Evolutionary conservation across 768 basidiomycete species (phyloP).

Genomic region (Clathrus columnatus): DNA sequence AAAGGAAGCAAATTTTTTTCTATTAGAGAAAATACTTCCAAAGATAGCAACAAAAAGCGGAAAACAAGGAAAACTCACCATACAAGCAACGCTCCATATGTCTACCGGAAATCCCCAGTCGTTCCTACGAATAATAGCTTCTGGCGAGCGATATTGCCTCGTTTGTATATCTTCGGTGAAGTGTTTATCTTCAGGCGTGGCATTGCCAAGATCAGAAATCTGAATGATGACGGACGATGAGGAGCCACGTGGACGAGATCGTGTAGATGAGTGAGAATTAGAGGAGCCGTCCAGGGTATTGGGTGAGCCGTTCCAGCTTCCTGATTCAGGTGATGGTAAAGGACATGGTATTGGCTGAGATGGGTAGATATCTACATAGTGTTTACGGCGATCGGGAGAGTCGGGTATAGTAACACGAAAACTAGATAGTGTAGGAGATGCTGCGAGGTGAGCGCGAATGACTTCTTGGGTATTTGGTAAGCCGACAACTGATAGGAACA

Average conservation of each 20-base stretch:
- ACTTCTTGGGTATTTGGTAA: constrained; percentile 75
- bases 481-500: constrained; percentile 53
- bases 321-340: constrained; percentile 41
- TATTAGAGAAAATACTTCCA: not conserved
- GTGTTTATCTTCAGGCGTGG: constrained; percentile 82
- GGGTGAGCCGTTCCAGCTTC: constrained; percentile 21
- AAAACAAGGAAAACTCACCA: constrained; percentile 38
- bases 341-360: constrained; percentile 70
- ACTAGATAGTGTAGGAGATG: constrained; percentile 64
- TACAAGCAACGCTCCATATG: constrained; percentile 87
- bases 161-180: constrained; percentile 96
- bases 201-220: constrained; percentile 92
- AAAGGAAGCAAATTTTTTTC: not conserved
- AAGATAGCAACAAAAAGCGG: not conserved
- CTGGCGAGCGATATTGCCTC: constrained; percentile 91
- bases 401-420: constrained; percentile 75
- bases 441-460: constrained; percentile 58
- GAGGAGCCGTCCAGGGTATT: constrained; percentile 21
- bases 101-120: constrained; percentile 85
- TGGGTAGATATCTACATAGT: constrained; percentile 73
- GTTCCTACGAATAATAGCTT: constrained; percentile 79
- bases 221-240: constrained; percentile 64
- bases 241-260: constrained; percentile 5
- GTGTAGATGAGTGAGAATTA: constrained; percentile 16
- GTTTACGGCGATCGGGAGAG: constrained; percentile 35